A percentile compares a stretch with the other conserved stretches of the same genome.
These are phyloP conservation scores for Boletus rubescentipes DNA, from an alignment of 768 basidiomycete species.

Conservation along the genomic window DNA sequence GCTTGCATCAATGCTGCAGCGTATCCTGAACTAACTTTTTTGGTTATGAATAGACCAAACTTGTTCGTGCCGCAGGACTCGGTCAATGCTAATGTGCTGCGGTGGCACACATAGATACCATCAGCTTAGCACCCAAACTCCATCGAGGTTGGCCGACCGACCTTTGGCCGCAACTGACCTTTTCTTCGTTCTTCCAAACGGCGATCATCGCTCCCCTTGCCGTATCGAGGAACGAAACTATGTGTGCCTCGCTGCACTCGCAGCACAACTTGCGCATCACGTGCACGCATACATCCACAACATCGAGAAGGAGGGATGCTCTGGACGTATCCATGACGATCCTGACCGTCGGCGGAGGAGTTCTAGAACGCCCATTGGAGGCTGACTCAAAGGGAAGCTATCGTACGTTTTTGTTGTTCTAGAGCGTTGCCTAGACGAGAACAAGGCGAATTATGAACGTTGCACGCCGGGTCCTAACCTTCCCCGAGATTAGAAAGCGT, in stretches of 20 bases:
- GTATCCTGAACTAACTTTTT: neutral
- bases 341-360: neutral
- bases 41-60: neutral
- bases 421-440: no score
- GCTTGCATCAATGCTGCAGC: neutral
- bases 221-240: neutral
- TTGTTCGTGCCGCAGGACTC: neutral
- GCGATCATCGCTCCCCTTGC: neutral
- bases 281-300: neutral
- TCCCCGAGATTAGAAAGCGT: neutral
- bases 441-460: neutral
- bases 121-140: slow-evolving; percentile 1
- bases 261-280: neutral
- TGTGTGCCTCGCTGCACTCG: neutral
- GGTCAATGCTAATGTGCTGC: neutral
- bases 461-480: neutral
- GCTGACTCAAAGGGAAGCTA: neutral
- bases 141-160: neutral
- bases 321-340: neutral
- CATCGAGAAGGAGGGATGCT: neutral
- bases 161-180: neutral
- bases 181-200: neutral
- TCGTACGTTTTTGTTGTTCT: neutral
- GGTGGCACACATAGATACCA: neutral
- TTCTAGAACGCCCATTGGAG: neutral